A percentile compares a stretch with the other conserved stretches of the same genome.
Conservation (phyloP, 2,329 filamentous ascomycete species). For the Cordyceps cateniannulata region DNA sequence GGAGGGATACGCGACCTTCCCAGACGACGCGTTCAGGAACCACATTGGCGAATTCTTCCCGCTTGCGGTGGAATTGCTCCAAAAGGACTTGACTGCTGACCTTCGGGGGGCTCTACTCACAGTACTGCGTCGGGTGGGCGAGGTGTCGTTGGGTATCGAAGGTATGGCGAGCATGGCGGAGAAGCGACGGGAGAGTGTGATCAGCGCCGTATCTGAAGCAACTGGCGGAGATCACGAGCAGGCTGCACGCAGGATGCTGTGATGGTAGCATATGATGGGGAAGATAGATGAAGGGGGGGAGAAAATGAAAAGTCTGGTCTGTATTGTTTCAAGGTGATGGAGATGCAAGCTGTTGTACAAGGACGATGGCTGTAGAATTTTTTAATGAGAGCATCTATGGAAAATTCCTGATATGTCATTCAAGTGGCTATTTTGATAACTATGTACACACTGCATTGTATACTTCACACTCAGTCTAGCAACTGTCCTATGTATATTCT, state of each 20-base stretch:
- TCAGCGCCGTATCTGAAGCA: conserved; percentile 26
- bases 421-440: neutral
- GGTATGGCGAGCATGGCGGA: conserved; percentile 34
- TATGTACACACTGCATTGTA: neutral
- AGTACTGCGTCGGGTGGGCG: conserved; percentile 75
- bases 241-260: conserved; percentile 11
- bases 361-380: neutral
- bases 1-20: conserved; percentile 85
- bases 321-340: neutral
- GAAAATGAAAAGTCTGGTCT: neutral
- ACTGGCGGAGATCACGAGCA: conserved; percentile 4
- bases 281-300: neutral
- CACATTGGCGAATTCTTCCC: conserved; percentile 83
- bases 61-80: conserved; percentile 73
- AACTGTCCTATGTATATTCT: conserved; percentile 32
- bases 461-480: neutral
- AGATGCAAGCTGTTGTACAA: neutral
- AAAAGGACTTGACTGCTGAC: conserved; percentile 74
- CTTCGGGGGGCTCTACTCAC: conserved; percentile 71
- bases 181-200: conserved; percentile 34
- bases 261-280: neutral
- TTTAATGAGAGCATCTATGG: neutral
- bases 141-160: conserved; percentile 58
- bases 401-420: neutral
- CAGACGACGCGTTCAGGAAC: conserved; percentile 68